Evolutionary conservation across 306 rosid species (phyloP).

Genomic region (Inga laurina): DNA sequence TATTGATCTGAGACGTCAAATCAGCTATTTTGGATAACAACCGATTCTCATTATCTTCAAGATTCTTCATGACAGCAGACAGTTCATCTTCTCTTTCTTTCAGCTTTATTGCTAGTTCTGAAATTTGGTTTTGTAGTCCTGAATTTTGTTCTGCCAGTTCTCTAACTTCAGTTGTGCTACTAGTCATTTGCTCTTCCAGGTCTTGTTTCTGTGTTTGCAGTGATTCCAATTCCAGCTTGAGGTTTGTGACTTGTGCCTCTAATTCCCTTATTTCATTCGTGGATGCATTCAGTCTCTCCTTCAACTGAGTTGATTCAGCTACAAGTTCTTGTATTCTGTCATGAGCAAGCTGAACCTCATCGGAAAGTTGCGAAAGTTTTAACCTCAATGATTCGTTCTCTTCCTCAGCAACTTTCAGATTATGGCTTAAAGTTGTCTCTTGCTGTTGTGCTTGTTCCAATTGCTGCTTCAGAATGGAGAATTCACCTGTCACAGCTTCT

Average conservation of each 20-base stretch:
- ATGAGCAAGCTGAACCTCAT: conserved; percentile 58
- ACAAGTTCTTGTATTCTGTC: conserved; percentile 49
- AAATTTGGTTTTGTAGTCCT: conserved; percentile 45
- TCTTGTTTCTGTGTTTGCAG: conserved; percentile 50
- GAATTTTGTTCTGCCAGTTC: conserved; percentile 51
- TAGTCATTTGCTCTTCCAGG: conserved; percentile 49
- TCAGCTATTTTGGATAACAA: conserved; percentile 53
- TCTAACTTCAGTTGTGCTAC: conserved; percentile 47
- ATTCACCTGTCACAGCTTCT: conserved; percentile 49
- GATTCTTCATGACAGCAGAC: conserved; percentile 51
- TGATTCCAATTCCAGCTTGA: conserved; percentile 56
- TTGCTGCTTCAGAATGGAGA: conserved; percentile 53
- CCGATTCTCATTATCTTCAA: conserved; percentile 54
- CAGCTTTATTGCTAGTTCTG: conserved; percentile 51
- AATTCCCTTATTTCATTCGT: conserved; percentile 46
- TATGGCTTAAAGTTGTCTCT: conserved; percentile 43
- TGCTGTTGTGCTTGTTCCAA: conserved; percentile 56
- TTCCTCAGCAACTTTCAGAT: conserved; percentile 55
- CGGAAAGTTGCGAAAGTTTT: conserved; percentile 51
- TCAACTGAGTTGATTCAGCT: conserved; percentile 48
- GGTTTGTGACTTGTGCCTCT: conserved; percentile 42
- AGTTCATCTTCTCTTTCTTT: conserved; percentile 62
- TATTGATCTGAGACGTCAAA: conserved; percentile 58
- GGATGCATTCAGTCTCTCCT: conserved; percentile 54
- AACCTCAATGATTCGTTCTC: conserved; percentile 62